Percentiles rank a stretch among this genome's conserved stretches.
These are phyloP conservation scores for Hirschfeldia incana DNA, from an alignment of 345 rosid genomes.

Conservation along the genomic window DNA sequence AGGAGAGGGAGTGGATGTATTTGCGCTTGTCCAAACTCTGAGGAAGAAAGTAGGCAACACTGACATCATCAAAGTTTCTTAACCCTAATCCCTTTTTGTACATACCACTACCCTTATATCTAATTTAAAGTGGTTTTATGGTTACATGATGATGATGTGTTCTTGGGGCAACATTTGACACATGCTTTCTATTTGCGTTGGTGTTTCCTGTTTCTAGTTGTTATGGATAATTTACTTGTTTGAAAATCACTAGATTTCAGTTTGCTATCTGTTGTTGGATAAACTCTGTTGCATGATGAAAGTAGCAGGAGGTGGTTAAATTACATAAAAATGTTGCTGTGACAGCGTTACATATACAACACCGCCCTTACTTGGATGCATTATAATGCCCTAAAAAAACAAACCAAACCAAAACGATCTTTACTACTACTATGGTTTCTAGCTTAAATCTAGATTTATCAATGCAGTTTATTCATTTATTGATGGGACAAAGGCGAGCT, in stretches of 20 bases:
- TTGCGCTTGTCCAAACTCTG: background rate
- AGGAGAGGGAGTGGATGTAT: background rate
- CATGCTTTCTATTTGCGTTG: background rate
- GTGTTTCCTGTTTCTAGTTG: background rate
- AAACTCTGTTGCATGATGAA: conserved; percentile 10
- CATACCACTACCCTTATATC: background rate
- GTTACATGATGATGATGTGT: background rate
- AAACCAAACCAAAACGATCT: conserved; percentile 23
- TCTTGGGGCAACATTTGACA: conserved; percentile 1
- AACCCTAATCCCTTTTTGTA: background rate
- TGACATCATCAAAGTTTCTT: background rate
- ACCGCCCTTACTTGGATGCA: too few relatives aligned
- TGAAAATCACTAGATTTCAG: background rate
- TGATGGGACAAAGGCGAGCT: too few relatives aligned
- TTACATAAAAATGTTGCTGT: background rate
- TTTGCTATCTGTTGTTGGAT: background rate
- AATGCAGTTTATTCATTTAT: too few relatives aligned
- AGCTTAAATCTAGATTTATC: background rate
- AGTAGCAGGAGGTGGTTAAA: background rate
- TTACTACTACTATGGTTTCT: background rate
- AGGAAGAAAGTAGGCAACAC: conserved; percentile 26
- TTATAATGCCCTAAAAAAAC: background rate
- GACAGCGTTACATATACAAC: too few relatives aligned
- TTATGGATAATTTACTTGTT: background rate
- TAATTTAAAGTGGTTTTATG: background rate